Evolutionary conservation across 441 rosid genomes (phyloP), one percentile per base, ranked within the genome.

Genomic region (Flueggea neowawraea): DNA sequence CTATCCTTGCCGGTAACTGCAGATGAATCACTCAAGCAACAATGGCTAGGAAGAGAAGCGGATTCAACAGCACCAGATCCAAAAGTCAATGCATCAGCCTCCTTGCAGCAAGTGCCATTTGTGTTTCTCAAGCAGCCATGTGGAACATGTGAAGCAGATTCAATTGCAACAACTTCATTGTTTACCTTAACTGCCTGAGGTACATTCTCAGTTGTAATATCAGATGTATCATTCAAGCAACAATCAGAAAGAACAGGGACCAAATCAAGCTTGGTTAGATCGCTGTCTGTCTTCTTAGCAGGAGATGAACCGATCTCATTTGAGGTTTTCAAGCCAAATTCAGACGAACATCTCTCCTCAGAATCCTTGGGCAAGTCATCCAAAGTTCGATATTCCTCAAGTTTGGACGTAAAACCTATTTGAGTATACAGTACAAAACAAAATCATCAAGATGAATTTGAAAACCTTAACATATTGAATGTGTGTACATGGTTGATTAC

Each of bases 311-410:
- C 51, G 48, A 52, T 66, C 57, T 70, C 80, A 10, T 43, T 54
- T 43, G 76, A 57, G 53, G 28, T 57, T 48, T 79, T 74, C 64
- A 74, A 56, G 72, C 79, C 85, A 67, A 68, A 69, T 57, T 63
- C 52, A 47, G 32, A 31, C 6, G 74, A 52, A 52, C 57, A 43
- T 45, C 44, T 68, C 32, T 68, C 73, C 33, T 64, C 74, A 56
- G 69, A 62, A 43, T 70, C 69, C 58, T 52, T 59, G 62, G 69
- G 64, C 59, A 17, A 64, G 52, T 61, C 75, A 69, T 70, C 70
- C 52, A 55, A 59, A 15, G 39, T 50, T 47, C 57, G 31, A 32
- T 62, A 48, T 73, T 65, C 80, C 69, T 69, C 69, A 32, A 60
- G 72, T 57, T 63, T 31, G 49, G 57, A 56, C 49, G 55, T 43